phyloP scores from a whole-genome alignment of 2,329 filamentous ascomycete species.

The Emergomyces africanus region DNA sequence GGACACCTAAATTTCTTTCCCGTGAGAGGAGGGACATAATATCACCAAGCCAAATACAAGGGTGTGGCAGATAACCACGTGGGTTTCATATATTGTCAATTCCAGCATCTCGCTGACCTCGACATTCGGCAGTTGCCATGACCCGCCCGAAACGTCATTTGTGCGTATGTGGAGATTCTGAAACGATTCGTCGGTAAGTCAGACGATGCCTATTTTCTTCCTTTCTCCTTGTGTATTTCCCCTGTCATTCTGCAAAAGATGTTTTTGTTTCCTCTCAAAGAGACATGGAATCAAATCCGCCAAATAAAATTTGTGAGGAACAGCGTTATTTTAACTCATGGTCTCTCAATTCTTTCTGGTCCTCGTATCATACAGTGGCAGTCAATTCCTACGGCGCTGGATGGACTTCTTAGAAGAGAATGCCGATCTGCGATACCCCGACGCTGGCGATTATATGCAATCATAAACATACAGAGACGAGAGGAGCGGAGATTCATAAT shows the following conservation, averaged over 20 bases:
- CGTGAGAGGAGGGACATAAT: background rate
- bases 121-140: constrained; percentile 63
- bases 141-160: constrained; percentile 84
- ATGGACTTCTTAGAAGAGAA: constrained; percentile 84
- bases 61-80: background rate
- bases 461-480: background rate
- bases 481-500: background rate
- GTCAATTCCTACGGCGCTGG: constrained; percentile 75
- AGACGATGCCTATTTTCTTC: background rate
- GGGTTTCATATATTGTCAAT: background rate
- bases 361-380: constrained; percentile 47
- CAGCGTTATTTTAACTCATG: background rate
- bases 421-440: constrained; percentile 80
- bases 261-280: background rate
- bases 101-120: background rate
- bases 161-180: constrained; percentile 84
- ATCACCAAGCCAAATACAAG: background rate
- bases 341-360: constrained; percentile 1
- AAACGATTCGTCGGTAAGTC: constrained; percentile 77
- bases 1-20: background rate
- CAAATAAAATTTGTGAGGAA: background rate
- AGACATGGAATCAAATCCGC: background rate
- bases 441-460: constrained; percentile 33
- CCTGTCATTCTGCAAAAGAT: background rate
- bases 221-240: background rate